Conservation (phyloP, 1,284 basidiomycete species). For the Ustilago tritici region DNA sequence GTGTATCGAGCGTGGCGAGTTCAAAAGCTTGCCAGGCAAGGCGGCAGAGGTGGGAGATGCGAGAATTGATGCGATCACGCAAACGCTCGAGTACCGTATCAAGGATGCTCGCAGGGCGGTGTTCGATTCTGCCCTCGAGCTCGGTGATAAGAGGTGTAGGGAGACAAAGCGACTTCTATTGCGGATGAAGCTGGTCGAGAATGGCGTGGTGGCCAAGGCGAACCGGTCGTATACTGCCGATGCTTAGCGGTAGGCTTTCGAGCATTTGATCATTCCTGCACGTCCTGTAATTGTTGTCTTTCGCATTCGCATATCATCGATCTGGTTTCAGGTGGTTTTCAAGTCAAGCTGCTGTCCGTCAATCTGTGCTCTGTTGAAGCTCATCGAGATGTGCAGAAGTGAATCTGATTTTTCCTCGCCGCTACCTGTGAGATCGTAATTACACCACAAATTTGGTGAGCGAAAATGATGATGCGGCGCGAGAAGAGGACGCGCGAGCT, state of each 20-base stretch:
- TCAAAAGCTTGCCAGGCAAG: conserved; percentile 79
- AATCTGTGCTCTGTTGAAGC: too few species aligned
- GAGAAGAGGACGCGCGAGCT: conserved; percentile 34
- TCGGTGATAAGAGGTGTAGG: conserved; percentile 78
- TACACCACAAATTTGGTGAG: background rate
- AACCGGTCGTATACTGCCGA: conserved; percentile 18
- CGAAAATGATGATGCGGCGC: conserved; percentile 5
- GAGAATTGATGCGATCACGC: conserved; percentile 74
- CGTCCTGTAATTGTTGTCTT: background rate
- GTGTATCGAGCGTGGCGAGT: conserved; percentile 80
- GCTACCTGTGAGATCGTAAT: conserved; percentile 9
- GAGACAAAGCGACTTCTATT: conserved; percentile 80
- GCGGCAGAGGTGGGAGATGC: conserved; percentile 83
- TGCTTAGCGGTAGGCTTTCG: conserved; percentile 6
- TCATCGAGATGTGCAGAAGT: too few species aligned
- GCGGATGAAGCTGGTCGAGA: conserved; percentile 78
- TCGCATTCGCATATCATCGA: background rate
- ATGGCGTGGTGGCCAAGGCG: conserved; percentile 46
- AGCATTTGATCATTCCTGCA: background rate
- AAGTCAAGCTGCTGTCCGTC: too few species aligned
- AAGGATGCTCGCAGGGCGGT: conserved; percentile 80
- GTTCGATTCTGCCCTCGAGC: conserved; percentile 79
- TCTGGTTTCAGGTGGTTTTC: too few species aligned
- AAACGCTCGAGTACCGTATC: conserved; percentile 81
- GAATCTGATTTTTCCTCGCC: background rate